Evolutionary conservation across 805 yeast species (phyloP).

Genomic region (Ogataea paradorogensis): DNA sequence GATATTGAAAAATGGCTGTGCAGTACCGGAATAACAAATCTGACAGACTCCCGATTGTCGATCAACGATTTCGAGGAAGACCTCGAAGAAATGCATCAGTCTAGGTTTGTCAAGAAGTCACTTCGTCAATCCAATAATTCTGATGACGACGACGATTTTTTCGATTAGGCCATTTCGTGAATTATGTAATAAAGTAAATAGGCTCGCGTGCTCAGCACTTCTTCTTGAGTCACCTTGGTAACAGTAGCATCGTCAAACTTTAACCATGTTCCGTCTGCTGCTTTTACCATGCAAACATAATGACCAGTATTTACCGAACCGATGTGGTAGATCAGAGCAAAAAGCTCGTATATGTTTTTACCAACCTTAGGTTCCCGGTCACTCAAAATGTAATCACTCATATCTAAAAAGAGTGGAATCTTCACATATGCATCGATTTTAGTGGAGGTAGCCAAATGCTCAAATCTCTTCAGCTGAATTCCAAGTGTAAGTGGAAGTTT

Average conservation of each 20-base stretch:
- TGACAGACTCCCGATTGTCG: constrained; percentile 62
- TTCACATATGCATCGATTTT: constrained; percentile 75
- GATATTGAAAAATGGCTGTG: constrained; percentile 78
- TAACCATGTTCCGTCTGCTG: constrained; percentile 77
- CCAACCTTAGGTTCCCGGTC: constrained; percentile 13
- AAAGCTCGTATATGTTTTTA: constrained; percentile 63
- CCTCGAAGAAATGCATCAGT: constrained; percentile 48
- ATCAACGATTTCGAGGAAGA: constrained; percentile 56
- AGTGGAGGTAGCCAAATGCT: constrained; percentile 55
- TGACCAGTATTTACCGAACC: constrained; percentile 97
- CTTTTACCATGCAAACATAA: constrained; percentile 76
- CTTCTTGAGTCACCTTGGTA: constrained; percentile 57
- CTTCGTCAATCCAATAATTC: constrained; percentile 41
- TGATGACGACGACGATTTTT: constrained; percentile 47
- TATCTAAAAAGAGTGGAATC: constrained; percentile 70
- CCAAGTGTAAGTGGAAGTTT: constrained; percentile 75
- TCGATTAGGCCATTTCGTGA: constrained; percentile 43
- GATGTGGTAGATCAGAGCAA: constrained; percentile 82
- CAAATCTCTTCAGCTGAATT: constrained; percentile 80
- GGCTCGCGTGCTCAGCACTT: constrained; percentile 71
- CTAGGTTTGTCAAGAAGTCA: constrained; percentile 56
- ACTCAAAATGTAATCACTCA: constrained; percentile 53
- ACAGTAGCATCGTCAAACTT: constrained; percentile 88
- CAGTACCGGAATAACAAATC: constrained; percentile 60
- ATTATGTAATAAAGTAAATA: constrained; percentile 73